A percentile compares a stretch with the other conserved stretches of the same genome.
Evolutionary conservation across 495 filamentous ascomycete genomes (phyloP).

Genomic region (Neurospora sp.): DNA sequence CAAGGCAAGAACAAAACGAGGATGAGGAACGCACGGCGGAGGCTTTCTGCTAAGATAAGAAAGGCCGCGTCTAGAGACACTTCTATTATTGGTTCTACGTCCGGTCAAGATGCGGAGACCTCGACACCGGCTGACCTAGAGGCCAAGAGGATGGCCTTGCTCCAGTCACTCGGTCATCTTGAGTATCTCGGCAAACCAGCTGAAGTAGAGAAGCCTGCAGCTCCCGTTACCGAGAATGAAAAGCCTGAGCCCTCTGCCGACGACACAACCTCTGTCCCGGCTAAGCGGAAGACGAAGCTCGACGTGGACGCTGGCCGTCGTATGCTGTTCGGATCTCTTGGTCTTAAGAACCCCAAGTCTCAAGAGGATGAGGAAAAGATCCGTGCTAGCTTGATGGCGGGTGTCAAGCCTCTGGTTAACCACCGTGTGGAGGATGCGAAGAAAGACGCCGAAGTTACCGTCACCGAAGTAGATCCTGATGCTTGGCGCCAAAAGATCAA

Average conservation of each 20-base stretch:
- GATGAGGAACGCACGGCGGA: constrained; percentile 33
- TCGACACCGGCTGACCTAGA: background rate
- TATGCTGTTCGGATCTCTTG: constrained; percentile 64
- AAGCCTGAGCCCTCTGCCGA: background rate
- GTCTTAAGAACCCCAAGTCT: constrained; percentile 53
- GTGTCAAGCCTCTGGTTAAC: constrained; percentile 20
- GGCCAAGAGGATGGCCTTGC: constrained; percentile 6
- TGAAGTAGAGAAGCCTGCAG: background rate
- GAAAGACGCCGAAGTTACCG: background rate
- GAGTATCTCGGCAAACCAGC: background rate
- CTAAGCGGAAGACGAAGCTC: constrained; percentile 24
- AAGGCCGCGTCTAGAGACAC: constrained; percentile 7
- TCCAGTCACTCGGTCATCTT: constrained; percentile 1
- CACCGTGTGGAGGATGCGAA: constrained; percentile 6
- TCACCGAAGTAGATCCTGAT: constrained; percentile 27
- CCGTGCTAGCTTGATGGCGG: constrained; percentile 43
- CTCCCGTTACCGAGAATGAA: background rate
- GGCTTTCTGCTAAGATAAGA: constrained; percentile 15
- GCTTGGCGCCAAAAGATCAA: constrained; percentile 66
- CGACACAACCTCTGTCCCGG: background rate
- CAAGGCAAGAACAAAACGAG: constrained; percentile 27
- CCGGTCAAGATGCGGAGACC: background rate
- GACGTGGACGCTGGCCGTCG: constrained; percentile 57
- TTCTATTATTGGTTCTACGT: background rate
- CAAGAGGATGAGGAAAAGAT: constrained; percentile 56